Evolutionary conservation across 495 filamentous ascomycete species (phyloP).

Genomic region (Astrothelium subdiscretum): DNA sequence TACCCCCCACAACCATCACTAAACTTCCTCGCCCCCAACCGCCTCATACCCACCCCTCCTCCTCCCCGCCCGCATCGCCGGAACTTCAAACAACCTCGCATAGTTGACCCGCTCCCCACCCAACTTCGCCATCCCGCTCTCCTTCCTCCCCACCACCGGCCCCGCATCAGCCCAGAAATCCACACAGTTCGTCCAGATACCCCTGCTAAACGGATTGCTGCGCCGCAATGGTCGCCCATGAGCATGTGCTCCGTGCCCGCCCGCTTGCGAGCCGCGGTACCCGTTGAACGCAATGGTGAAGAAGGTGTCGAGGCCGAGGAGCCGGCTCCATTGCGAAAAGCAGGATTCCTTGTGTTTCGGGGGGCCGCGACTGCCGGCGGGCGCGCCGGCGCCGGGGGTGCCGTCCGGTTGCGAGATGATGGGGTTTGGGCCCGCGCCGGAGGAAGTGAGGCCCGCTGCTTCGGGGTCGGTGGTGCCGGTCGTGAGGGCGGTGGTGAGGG

Average conservation of each 20-base stretch:
- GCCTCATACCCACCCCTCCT: slow-evolving; percentile 22
- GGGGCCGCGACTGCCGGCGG: slow-evolving; percentile 13
- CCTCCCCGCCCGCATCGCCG: slow-evolving; percentile 47
- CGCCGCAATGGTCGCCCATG: slow-evolving; percentile 38
- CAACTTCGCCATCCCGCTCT: slow-evolving; percentile 62
- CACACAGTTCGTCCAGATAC: slow-evolving; percentile 73
- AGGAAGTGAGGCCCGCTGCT: slow-evolving; percentile 51
- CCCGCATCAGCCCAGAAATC: slow-evolving; percentile 93
- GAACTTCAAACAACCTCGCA: slow-evolving; percentile 77
- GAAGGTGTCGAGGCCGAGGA: slow-evolving; percentile 86
- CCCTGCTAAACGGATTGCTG: slow-evolving; percentile 74
- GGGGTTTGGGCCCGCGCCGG: slow-evolving; percentile 28
- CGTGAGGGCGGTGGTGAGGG: slow-evolving; percentile 66
- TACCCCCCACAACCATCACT: too few species aligned
- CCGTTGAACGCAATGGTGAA: slow-evolving; percentile 49
- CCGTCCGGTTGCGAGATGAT: slow-evolving; percentile 8
- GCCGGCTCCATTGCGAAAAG: slow-evolving; percentile 64
- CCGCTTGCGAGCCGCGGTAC: slow-evolving; percentile 46
- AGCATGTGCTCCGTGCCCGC: slow-evolving; percentile 32
- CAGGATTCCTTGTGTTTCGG: slow-evolving; percentile 38
- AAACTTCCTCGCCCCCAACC: slow-evolving; percentile 14
- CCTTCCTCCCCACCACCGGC: slow-evolving; percentile 64
- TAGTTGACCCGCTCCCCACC: slow-evolving; percentile 77
- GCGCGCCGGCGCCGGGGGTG: slow-evolving; percentile 26
- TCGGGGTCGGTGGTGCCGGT: slow-evolving; percentile 56